Evolutionary conservation across 2,329 filamentous ascomycete genomes (phyloP), one percentile per base, ranked within the genome.

Genomic region (Leptographium radiaticola): DNA sequence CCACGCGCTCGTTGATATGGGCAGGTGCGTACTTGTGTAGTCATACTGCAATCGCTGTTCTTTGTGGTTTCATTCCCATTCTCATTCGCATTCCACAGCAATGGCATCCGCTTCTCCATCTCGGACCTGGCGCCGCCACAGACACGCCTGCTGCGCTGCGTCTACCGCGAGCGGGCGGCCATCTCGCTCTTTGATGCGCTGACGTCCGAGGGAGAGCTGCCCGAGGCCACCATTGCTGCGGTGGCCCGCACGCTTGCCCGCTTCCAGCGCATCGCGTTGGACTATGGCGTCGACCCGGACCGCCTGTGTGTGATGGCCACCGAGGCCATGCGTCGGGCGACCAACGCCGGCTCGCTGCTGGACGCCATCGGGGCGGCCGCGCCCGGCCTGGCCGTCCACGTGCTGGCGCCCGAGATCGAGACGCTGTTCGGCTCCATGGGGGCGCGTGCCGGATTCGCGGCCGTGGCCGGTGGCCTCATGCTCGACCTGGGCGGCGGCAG

Each of bases 31-130:
- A 25, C 25, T 25, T 25, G 3, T 2, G 25, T 25, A 25, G 25
- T 25, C 2, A 25, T 5, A 5, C 25, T 25, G 25, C 25, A 25
- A 25, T 5, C 25, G 25, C 25, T 25, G 25, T 25, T 25, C 25
- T 2, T 44, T 42, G 7, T 13, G 10, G 4, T 18, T 16, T 7
- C 33, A 48, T 42, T 56, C 53, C 59, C 56, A 50, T 25, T 45
- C 56, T 51, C 18, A 40, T 9, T 15, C 48, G 33, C 16, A 9
- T 39, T 18, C 42, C 10, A 18, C 60, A 88, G 89, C 73, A 96
- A 95, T 72, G 90, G 89, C 62, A 91, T 95, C 62, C 87, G 90
- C 53, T 95, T 95, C 73, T 91, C 88, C 46, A 88, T 95, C 62
- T 87, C 89, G 10, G 83, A 89, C 59, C 75, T 94, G n/a, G 77